Evolutionary conservation across 1,139 yeast species (phyloP).

Genomic region (Suhomyces wounanorum): DNA sequence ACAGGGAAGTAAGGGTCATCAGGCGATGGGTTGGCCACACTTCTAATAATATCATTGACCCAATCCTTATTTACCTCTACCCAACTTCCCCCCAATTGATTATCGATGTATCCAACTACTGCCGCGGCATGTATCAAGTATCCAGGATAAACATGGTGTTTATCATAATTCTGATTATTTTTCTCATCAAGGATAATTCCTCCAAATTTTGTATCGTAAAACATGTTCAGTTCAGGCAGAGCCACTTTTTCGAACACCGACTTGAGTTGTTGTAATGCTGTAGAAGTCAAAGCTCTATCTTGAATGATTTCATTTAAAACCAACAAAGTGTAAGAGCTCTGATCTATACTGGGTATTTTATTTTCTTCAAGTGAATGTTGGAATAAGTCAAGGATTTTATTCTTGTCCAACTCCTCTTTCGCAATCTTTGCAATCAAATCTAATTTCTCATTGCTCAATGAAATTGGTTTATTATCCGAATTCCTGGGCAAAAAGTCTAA

Average conservation of each 20-base stretch:
- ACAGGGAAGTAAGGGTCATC: background rate
- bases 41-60: background rate
- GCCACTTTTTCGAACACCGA: too few relatives aligned
- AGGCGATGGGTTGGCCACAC: background rate
- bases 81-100: background rate
- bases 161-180: too few relatives aligned
- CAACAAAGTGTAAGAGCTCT: slow-evolving; percentile 60
- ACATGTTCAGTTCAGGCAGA: background rate
- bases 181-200: background rate
- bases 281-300: slow-evolving; percentile 38
- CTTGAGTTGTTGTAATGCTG: background rate
- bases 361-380: too few relatives aligned
- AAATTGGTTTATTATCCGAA: slow-evolving; percentile 27
- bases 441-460: slow-evolving; percentile 50
- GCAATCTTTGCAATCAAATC: too few relatives aligned
- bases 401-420: slow-evolving; percentile 51
- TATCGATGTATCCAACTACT: background rate
- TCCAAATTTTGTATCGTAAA: background rate
- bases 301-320: slow-evolving; percentile 47
- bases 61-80: background rate
- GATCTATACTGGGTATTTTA: too few relatives aligned
- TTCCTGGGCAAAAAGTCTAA: slow-evolving; percentile 67
- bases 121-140: background rate
- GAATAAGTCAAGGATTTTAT: too few relatives aligned
- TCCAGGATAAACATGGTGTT: background rate